Percentiles rank a stretch among this genome's conserved stretches.
These are phyloP conservation scores for Carnegiea gigantea DNA, from an alignment of 179 eudicot species.

Conservation along the genomic window DNA sequence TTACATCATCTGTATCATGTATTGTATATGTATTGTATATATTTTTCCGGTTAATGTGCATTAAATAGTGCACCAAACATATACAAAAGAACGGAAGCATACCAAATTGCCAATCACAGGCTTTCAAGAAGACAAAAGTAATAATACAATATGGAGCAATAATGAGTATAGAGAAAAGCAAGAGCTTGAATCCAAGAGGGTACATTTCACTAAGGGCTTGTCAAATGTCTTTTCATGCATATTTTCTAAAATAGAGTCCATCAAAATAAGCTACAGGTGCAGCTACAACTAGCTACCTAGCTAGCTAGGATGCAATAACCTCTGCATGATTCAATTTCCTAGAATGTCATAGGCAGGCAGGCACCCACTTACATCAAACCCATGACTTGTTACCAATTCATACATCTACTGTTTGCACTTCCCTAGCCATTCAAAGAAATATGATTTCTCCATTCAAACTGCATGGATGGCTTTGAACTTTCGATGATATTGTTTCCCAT, in stretches of 20 bases:
- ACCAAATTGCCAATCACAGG: background rate
- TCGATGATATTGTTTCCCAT: background rate
- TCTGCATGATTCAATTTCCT: constrained; percentile 6
- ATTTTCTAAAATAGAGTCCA: background rate
- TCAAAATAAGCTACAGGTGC: background rate
- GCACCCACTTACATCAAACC: background rate
- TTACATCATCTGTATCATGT: too few relatives aligned
- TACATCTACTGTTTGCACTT: background rate
- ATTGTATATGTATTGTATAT: too few relatives aligned
- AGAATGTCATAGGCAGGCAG: background rate
- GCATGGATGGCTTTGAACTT: background rate
- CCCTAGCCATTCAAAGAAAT: background rate
- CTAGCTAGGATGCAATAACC: background rate
- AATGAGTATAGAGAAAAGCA: background rate
- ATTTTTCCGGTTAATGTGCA: background rate
- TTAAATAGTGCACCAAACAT: background rate
- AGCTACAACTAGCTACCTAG: background rate
- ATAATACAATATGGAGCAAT: background rate
- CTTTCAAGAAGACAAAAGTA: background rate
- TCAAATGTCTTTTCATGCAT: constrained; percentile 16
- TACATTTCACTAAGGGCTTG: constrained; percentile 11
- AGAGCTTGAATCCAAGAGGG: background rate
- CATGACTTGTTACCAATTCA: background rate
- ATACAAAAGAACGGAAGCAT: background rate
- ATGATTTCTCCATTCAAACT: background rate